Percentiles rank a stretch among this genome's conserved stretches.
Evolutionary conservation across 2,329 filamentous ascomycete species (phyloP).

Genomic region (Fusarium luffae): DNA sequence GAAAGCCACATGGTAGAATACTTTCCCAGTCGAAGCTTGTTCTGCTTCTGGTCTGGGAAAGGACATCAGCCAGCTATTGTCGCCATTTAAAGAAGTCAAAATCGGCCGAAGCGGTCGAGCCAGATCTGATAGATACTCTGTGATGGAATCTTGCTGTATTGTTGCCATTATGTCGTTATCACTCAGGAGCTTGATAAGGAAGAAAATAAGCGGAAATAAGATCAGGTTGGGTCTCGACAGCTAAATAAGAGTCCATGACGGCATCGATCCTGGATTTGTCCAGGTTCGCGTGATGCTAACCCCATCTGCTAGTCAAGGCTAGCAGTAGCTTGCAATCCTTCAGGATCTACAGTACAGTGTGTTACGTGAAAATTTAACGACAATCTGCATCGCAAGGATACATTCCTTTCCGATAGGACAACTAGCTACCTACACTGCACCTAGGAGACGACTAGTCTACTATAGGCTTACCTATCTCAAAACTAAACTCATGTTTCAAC

Average conservation of each 20-base stretch:
- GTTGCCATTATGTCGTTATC: background rate
- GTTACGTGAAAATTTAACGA: background rate
- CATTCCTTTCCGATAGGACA: background rate
- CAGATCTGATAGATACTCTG: background rate
- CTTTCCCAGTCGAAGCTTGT: constrained; percentile 29
- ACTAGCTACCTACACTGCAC: background rate
- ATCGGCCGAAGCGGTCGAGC: constrained; percentile 37
- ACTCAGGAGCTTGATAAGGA: background rate
- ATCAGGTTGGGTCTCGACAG: background rate
- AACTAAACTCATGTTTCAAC: background rate
- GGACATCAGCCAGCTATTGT: constrained; percentile 51
- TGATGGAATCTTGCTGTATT: background rate
- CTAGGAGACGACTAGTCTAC: background rate
- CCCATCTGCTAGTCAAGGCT: background rate
- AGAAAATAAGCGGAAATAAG: too few relatives aligned
- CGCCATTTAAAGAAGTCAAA: constrained; percentile 50
- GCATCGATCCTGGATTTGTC: background rate
- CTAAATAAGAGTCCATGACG: constrained; percentile 5
- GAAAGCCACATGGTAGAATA: constrained; percentile 49
- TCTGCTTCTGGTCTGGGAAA: constrained; percentile 46
- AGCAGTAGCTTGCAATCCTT: background rate
- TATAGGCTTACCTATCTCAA: background rate
- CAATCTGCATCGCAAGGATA: background rate
- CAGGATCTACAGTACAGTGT: background rate
- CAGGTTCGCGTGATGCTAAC: background rate